A percentile compares a stretch with the other conserved stretches of the same genome.
Conservation (phyloP, 306 rosid genomes). For the Sophora flavescens region DNA sequence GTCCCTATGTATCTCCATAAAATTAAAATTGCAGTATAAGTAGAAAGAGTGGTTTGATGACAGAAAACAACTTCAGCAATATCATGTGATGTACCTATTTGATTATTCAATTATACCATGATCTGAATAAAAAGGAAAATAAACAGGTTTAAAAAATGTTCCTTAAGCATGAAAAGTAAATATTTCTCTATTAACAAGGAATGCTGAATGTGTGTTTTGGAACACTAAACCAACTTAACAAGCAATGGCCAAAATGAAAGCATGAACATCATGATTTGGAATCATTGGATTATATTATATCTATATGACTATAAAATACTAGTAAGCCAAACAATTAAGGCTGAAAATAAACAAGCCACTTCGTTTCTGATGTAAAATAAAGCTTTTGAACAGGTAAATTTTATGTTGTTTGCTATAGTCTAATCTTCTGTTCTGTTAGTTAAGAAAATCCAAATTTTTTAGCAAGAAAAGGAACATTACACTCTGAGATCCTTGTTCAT, state of each 20-base stretch:
- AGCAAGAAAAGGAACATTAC: not conserved
- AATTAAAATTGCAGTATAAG: not conserved
- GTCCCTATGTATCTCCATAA: not conserved
- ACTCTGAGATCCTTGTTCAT: no score
- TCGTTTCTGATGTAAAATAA: not conserved
- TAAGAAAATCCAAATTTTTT: not conserved
- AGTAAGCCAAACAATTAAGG: not conserved
- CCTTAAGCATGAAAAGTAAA: not conserved
- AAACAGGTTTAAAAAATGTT: not conserved
- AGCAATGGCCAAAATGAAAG: no score
- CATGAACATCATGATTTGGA: not conserved
- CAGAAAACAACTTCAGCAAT: not conserved
- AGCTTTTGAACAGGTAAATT: not conserved
- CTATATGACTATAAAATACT: not conserved
- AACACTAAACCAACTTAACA: no score
- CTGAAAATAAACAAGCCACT: not conserved
- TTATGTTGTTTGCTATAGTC: no score
- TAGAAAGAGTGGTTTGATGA: not conserved
- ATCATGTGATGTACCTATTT: constrained; percentile 1
- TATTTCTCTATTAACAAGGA: no score
- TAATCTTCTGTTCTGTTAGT: no score
- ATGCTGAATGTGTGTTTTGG: no score
- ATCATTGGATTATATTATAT: not conserved
- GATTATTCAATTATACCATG: not conserved
- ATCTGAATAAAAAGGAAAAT: not conserved